phyloP scores from a whole-genome alignment of 2,329 filamentous ascomycete species.

The Aspergillus neotritici region DNA sequence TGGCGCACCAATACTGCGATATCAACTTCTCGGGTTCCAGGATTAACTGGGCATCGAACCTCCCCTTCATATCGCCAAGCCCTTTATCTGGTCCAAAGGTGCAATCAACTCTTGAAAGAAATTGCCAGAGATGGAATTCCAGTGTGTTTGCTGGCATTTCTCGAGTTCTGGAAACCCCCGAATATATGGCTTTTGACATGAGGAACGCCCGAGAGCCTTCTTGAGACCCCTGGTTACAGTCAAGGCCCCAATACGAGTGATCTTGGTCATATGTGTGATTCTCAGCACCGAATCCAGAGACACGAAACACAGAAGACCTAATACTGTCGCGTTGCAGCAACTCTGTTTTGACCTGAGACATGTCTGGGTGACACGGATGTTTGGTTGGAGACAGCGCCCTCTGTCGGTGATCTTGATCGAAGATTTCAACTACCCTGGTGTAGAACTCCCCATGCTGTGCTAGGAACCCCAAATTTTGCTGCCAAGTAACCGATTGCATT shows the following conservation, averaged over 20 bases:
- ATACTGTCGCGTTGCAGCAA: constrained; percentile 25
- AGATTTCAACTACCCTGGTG: constrained; percentile 30
- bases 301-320: constrained; percentile 28
- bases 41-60: constrained; percentile 14
- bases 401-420: constrained; percentile 27
- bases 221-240: constrained; percentile 13
- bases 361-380: neutral
- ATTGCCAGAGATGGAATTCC: constrained; percentile 4
- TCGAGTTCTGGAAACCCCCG: constrained; percentile 5
- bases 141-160: neutral
- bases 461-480: constrained; percentile 31
- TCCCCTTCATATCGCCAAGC: constrained; percentile 1
- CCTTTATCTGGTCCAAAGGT: constrained; percentile 2
- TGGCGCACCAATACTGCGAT: constrained; percentile 14
- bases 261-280: constrained; percentile 28
- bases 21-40: constrained; percentile 10
- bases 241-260: constrained; percentile 28
- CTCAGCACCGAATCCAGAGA: constrained; percentile 37
- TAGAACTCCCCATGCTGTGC: constrained; percentile 45
- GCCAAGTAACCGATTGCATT: constrained; percentile 49
- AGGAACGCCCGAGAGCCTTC: constrained; percentile 5
- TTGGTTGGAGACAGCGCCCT: constrained; percentile 26
- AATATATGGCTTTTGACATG: constrained; percentile 13
- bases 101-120: neutral
- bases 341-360: constrained; percentile 4